Evolutionary conservation across 768 basidiomycete species (phyloP), one percentile per base, ranked within the genome.

Genomic region (Auricularia auricula-judae): DNA sequence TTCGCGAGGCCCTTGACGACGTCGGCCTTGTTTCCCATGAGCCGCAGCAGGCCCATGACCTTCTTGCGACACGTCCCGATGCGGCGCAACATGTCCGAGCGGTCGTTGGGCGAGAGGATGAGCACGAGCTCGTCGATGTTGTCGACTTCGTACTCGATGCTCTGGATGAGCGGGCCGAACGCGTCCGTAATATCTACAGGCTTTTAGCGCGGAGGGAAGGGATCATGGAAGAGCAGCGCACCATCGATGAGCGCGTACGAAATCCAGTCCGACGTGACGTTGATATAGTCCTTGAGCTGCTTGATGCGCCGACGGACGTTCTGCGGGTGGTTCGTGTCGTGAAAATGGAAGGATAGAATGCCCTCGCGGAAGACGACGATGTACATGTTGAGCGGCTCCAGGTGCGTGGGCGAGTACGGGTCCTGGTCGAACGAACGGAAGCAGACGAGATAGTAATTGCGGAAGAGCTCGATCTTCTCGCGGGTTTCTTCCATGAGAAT

Each of bases 11-110:
- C 97, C 74, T 99, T 99, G 68, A 99, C 97, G 67, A 99, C 97
- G 73, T 99, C 97, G 63, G 97, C 97, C 79, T 99, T 99, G 76
- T 97, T 98, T 33, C 97, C 97, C 96, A 99, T 98, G 63, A 99
- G 78, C 67, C 97, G 78, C 64, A 99, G 75, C 35, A 99, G 76
- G 18, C 97, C 97, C 97, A 99, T 98, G 68, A 99, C 97, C 77
- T 99, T 98, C 82, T 98, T 99, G 66, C 97, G 82, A 73, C 97
- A 98, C 0, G 93, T 97, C 39, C 97, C 97, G 71, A 98, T 99
- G 69, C 82, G 80, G 69, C 96, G 80, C 70, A 99, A 78, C 97
- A 99, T 99, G 79, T 99, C 97, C 68, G 88, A 96, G 77, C 98
- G 95, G 75, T 95, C 93, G 1, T 91, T 86, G 71, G 94, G 93